Base-by-base conservation (phyloP, 2,329 filamentous ascomycete genomes). In the Teratosphaeria zuluensis region DNA sequence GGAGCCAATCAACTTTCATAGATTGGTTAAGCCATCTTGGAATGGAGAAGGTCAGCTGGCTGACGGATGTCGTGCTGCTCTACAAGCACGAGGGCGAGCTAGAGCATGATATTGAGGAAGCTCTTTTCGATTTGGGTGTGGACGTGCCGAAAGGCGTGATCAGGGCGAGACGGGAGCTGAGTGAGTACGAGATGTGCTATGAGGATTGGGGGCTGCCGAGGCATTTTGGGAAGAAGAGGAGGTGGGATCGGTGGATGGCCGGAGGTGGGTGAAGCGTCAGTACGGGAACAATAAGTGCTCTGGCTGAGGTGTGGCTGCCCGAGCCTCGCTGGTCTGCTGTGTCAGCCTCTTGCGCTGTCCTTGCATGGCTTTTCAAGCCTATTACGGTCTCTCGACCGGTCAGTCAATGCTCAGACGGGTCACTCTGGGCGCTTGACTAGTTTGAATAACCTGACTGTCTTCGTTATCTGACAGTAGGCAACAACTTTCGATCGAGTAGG, bases 171-270 rank as follows among this genome's bases (percentile, higher is more conserved):
- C 59, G 57, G 42, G 63, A 65, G 54, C 46, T 68, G 48, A 65
- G 56, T 48, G 65, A 66, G 55, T 66, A 61, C 51, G 66, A 66
- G 54, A 58, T 62, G 58, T 59, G 61, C 38, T 64, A 63, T 55
- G 63, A 62, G 59, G 42, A 59, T 32, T 56, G 64, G 46, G 66
- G 66, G 1, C 57, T 66, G 48, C 65, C 66, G 4, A 59, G 64
- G 24, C 66, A 67, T 55, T 66, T 68, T 61, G 66, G 66, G n/a
- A 61, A 53, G 56, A 64, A 63, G 60, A 24, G 53, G 8, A 30
- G 57, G n/a, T 19, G 38, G 53, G 51, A 53, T 53, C 42, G 42
- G 42, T 48, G 42, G 16, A 48, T 48, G 21, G 57, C 19, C 52
- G 57, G 53, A 7, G 19, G 42, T 48, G 42, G 16, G 2, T 48